Base-by-base conservation (phyloP, 768 basidiomycete genomes). In the Kwoniella bestiolae region DNA sequence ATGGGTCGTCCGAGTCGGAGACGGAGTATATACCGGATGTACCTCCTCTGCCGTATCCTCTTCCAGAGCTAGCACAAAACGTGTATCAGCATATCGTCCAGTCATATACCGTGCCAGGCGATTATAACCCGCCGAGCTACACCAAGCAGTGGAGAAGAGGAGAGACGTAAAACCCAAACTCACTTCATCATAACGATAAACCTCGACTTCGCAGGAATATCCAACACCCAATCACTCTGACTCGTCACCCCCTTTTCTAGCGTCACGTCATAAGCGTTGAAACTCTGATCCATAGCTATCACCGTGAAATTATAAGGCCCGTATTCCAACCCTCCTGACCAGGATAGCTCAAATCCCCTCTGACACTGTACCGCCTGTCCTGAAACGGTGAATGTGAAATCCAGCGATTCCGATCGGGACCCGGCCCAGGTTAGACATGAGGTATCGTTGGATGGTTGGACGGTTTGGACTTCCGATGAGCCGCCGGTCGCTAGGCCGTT, bases 121-220 rank as follows among this genome's bases (percentile, higher is more conserved):
- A n/a, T n/a, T n/a, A n/a, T n/a, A n/a, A n/a, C n/a, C n/a, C n/a
- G n/a, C n/a, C n/a, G n/a, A n/a, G n/a, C n/a, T n/a, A n/a, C n/a
- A n/a, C n/a, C n/a, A n/a, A n/a, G n/a, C n/a, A n/a, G n/a, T n/a
- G n/a, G n/a, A n/a, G n/a, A n/a, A n/a, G n/a, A n/a, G n/a, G n/a
- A n/a, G n/a, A 29, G 55, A 23, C 59, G 16, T 11, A 38, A 21
- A 29, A 18, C 23, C 5, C n/a, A 12, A 18, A 78, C 76, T 75
- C 62, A 78, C 76, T 75, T 78, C 71, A 75, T 73, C 56, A 75
- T 64, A 25, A 78, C 35, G 7, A 67, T 74, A 55, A 75, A 78
- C 29, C 74, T 60, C 21, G 70, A 62, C 5, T 74, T 72, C 5
- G 63, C 55, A 25, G 74, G 75, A 47, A 78, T 59, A 59, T 75